Conservation (phyloP, 75 land plant species). For the Sequoia sempervirens region DNA sequence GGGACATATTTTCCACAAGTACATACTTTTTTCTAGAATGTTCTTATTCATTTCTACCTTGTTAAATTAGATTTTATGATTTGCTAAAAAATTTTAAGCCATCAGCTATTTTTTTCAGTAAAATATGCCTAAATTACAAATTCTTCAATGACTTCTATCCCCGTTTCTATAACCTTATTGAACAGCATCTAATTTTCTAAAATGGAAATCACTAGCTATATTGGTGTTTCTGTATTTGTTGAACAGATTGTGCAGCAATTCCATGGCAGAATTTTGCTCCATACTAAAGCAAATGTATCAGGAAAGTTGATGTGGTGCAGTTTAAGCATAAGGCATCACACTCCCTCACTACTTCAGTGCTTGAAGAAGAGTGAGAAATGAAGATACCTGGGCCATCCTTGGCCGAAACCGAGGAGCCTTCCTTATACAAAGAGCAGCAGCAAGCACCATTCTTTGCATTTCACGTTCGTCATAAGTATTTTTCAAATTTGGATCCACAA, state of each 20-base stretch:
- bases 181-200: neutral
- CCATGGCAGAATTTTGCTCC: neutral
- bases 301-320: neutral
- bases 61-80: no score
- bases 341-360: neutral
- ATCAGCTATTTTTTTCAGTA: no score
- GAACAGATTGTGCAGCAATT: neutral
- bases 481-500: slow-evolving; percentile 37
- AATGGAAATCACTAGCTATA: neutral
- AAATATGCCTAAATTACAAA: no score
- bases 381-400: slow-evolving; percentile 26
- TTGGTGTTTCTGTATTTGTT: neutral
- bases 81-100: neutral
- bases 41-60: no score
- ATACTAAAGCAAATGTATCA: neutral
- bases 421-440: slow-evolving; percentile 35
- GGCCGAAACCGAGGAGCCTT: slow-evolving; percentile 34
- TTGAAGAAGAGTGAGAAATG: neutral
- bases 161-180: no score
- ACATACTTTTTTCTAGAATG: no score
- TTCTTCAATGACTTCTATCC: no score
- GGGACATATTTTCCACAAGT: no score
- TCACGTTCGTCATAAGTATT: slow-evolving; percentile 23
- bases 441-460: slow-evolving; percentile 34
- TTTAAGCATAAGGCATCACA: neutral